Evolutionary conservation across 192 early-diverging fungal species (phyloP), one percentile per base, ranked within the genome.

Genomic region (Radiomyces spectabilis): DNA sequence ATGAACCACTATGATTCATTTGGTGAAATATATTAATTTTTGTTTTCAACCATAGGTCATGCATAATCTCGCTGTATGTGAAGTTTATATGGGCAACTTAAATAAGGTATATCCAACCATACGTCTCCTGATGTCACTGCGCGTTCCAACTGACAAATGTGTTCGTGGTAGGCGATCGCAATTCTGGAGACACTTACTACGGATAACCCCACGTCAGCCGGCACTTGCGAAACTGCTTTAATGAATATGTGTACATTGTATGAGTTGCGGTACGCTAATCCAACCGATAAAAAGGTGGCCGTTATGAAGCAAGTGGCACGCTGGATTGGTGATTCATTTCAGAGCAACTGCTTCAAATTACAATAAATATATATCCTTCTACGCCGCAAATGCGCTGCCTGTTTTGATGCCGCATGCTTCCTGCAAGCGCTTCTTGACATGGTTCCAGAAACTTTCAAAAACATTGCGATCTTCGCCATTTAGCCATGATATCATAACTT

Each of bases 191-290:
- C 41, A 8, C 24, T 75, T 27, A 61, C 66, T 43, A 45, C 61
- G 37, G 49, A 72, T 15, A 58, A 73, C 18, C 74, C 72, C 3
- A 65, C 59, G 5, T 61, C 74, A 18, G 74, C 74, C 21, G 68
- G 74, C 7, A 59, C 69, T 24, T 69, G 74, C 26, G 74, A 74
- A 47, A 61, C 69, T 7, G 50, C 66, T 10, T 47, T 79, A 12
- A 69, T 72, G 50, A 79, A 79, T 42, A 49, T 79, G 61, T 75
- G 74, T 43, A 79, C 72, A 4, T 61, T 79, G 16, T 76, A 69
- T 55, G 77, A 79, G 31, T 56, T 79, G 15, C 45, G 77, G 16
- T 71, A 64, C 15, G 77, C 73, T 40, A 55, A 51, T 25, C 57
- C 71, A 8, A 41, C 64, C 6, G 50, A 46, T 16, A 71, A 62